Base-by-base conservation (phyloP, 768 basidiomycete genomes). In the Galerina marginata region DNA sequence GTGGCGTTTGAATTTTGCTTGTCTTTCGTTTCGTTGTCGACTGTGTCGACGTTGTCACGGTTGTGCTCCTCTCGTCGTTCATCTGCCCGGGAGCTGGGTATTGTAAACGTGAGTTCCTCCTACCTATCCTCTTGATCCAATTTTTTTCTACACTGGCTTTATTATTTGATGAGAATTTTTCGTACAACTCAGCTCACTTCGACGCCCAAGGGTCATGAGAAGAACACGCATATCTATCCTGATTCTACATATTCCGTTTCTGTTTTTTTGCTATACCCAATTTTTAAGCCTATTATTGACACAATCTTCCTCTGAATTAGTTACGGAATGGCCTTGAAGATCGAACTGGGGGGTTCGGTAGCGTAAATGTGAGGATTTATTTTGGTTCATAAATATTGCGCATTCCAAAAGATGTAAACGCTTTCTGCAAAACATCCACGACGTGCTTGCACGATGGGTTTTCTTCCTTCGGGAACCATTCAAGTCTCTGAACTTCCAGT, bases 381-480 rank as follows among this genome's bases (percentile, higher is more conserved):
- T 58, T 26, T 54, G 26, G 4, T 6, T 39, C 1, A 53, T 45
- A 40, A 54, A 33, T 57, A 12, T 63, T 48, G 51, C 46, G 7
- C 51, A 47, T 53, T 60, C 33, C 57, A 44, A 62, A 69, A 57
- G 77, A 76, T 84, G 86, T 80, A 84, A 72, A 80, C 50, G 48
- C 47, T 61, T 59, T 45, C 63, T 69, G 69, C 64, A 70, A 69
- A 67, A 56, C 49, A 48, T 58, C 48, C 74, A 77, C 79, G 86
- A 88, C 80, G 87, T 85, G 86, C 77, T 74, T 74, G 80, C 83
- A 83, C 83, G 37, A 65, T 87, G 86, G 79, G 81, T 78, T 77
- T 71, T 68, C 73, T 83, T 86, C 86, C 86, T 86, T 85, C 75
- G 79, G 87, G 83, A 88, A 81, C 86, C 86, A 89, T 90, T 90